Evolutionary conservation across 305 asterid species (phyloP).

Genomic region (Fraxinus ornus): DNA sequence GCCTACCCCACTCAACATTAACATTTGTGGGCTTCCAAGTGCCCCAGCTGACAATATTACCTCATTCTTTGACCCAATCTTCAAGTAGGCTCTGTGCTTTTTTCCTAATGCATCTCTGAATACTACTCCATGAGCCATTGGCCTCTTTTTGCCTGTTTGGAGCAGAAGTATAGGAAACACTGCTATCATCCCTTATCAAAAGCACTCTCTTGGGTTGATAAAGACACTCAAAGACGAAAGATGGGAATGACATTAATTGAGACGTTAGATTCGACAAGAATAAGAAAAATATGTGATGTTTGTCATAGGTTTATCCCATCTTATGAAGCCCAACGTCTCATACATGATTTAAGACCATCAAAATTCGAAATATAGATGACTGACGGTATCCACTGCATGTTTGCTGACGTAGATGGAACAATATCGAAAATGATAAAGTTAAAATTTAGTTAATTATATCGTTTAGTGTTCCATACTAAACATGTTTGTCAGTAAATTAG

Average conservation of each 20-base stretch:
- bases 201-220: background rate
- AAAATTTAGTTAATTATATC: background rate
- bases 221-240: background rate
- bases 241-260: background rate
- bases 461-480: background rate
- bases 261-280: background rate
- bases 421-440: no score
- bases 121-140: conserved; percentile 67
- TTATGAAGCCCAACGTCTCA: background rate
- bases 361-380: background rate
- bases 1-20: conserved; percentile 88
- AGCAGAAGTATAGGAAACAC: no score
- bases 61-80: conserved; percentile 52
- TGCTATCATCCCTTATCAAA: no score
- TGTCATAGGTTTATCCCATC: background rate
- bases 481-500: background rate
- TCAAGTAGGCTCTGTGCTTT: conserved; percentile 64
- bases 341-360: background rate
- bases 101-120: conserved; percentile 62
- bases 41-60: conserved; percentile 76
- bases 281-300: no score
- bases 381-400: background rate
- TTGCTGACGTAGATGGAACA: background rate
- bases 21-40: conserved; percentile 86
- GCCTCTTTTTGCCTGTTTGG: conserved; percentile 40